A percentile compares a stretch with the other conserved stretches of the same genome.
Conservation (phyloP, 345 rosid genomes). For the Rubroshorea leprosula region DNA sequence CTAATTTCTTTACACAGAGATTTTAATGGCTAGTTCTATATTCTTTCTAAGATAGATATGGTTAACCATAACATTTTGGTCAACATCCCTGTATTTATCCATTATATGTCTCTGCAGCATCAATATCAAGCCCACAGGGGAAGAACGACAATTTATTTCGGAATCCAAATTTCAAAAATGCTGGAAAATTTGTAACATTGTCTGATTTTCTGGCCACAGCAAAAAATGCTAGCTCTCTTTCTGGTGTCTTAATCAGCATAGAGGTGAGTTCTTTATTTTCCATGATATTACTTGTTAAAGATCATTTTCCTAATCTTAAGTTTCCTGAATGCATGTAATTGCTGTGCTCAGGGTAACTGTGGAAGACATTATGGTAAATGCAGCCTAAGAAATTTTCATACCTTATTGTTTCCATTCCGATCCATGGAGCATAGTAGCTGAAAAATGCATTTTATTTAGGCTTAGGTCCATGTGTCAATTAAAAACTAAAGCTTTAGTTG, state of each 20-base stretch:
- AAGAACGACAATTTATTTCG: slow-evolving; percentile 25
- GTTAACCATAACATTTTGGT: not conserved
- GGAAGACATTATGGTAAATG: too few species aligned
- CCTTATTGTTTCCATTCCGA: too few species aligned
- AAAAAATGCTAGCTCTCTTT: slow-evolving; percentile 50
- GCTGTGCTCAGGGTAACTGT: too few species aligned
- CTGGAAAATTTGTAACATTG: slow-evolving; percentile 47
- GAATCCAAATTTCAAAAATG: slow-evolving; percentile 44
- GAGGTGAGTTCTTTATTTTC: slow-evolving; percentile 50
- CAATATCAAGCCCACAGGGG: slow-evolving; percentile 46
- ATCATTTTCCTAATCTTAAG: too few species aligned
- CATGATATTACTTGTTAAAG: too few species aligned
- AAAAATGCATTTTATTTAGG: too few species aligned
- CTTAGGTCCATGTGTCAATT: too few species aligned
- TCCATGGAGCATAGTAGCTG: too few species aligned
- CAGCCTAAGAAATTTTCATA: too few species aligned
- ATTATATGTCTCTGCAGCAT: slow-evolving; percentile 35
- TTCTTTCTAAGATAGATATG: not conserved
- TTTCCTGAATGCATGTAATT: too few species aligned
- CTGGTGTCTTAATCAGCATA: slow-evolving; percentile 70
- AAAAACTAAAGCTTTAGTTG: too few species aligned
- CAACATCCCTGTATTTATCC: not conserved
- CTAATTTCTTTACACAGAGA: not conserved
- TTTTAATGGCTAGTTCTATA: not conserved
- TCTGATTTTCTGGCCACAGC: slow-evolving; percentile 63